Evolutionary conservation across 2,329 filamentous ascomycete species (phyloP), one percentile per base, ranked within the genome.

Genomic region (Coniochaeta sp.): DNA sequence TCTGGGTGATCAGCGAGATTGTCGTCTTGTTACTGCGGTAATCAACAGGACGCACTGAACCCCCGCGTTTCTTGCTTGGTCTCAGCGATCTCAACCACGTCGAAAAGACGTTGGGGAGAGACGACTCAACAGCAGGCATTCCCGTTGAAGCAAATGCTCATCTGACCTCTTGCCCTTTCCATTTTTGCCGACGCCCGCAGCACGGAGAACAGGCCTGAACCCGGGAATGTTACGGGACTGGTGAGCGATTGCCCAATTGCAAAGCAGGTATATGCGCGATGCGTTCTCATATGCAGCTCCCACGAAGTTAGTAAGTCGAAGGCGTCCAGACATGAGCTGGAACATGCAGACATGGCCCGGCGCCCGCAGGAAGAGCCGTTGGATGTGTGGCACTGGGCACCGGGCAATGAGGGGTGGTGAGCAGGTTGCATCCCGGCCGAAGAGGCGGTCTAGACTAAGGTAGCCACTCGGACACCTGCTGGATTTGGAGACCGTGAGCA

Each of bases 101-200:
- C 22, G 44, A 28, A 16, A 50, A 28, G 16, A 30, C 17, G 47
- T 52, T 52, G 47, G 47, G 47, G 24, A 9, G n/a, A 30, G 19
- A 47, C 42, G 42, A 24, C 42, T n/a, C 38, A 19, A 40, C 38
- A n/a, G n/a, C 38, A 40, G 38, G 42, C 22, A 47, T 47, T 24
- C 42, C 24, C 22, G 17, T 34, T 38, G 54, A 36, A 56, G 47
- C 47, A 52, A 56, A 2, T 56, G 28, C 54, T 56, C 54, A 36
- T 56, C 54, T 56, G 54, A 56, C 54, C 54, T 56, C 6, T 28
- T 56, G 28, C 54, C 54, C 32, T 56, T 36, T 56, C 54, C 28
- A 38, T 22, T 52, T 24, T 52, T 22, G 14, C 47, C 26, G 47
- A 52, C 47, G 47, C 47, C 22, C 47, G 47, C 47, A 52, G 47